Conservation (phyloP, 2,329 filamentous ascomycete genomes). For the Neofusicoccum ribis region DNA sequence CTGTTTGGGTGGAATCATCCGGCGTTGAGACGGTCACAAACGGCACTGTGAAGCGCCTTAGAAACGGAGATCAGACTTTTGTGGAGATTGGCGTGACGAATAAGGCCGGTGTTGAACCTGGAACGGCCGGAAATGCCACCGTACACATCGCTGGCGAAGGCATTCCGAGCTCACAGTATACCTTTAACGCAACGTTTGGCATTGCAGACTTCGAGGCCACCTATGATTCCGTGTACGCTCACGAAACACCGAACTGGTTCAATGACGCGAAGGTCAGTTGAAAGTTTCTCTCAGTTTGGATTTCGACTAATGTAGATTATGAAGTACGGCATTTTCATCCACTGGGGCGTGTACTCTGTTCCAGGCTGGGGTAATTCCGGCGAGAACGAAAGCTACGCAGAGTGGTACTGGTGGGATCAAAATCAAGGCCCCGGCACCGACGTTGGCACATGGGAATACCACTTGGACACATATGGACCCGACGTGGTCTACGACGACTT, state of each 20-base stretch:
- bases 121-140: conserved; percentile 19
- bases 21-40: conserved; percentile 36
- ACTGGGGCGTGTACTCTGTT: conserved; percentile 59
- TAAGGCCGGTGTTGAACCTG: conserved; percentile 24
- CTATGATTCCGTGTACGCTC: conserved; percentile 30
- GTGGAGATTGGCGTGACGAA: conserved; percentile 40
- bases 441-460: conserved; percentile 50
- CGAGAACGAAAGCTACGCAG: conserved; percentile 42
- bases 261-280: conserved; percentile 43
- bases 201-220: conserved; percentile 22
- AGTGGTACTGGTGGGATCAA: conserved; percentile 47
- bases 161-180: not conserved
- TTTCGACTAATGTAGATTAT: no score
- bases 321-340: conserved; percentile 61
- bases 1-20: conserved; percentile 27
- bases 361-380: conserved; percentile 55
- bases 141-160: conserved; percentile 11
- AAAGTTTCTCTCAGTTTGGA: no score
- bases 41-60: conserved; percentile 40
- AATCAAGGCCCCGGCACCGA: conserved; percentile 44
- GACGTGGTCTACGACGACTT: conserved; percentile 58
- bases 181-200: conserved; percentile 22
- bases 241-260: conserved; percentile 56
- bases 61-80: conserved; percentile 41
- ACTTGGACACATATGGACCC: conserved; percentile 52